Conservation (phyloP, 1,284 basidiomycete genomes). For the Xanthoconium separans region DNA sequence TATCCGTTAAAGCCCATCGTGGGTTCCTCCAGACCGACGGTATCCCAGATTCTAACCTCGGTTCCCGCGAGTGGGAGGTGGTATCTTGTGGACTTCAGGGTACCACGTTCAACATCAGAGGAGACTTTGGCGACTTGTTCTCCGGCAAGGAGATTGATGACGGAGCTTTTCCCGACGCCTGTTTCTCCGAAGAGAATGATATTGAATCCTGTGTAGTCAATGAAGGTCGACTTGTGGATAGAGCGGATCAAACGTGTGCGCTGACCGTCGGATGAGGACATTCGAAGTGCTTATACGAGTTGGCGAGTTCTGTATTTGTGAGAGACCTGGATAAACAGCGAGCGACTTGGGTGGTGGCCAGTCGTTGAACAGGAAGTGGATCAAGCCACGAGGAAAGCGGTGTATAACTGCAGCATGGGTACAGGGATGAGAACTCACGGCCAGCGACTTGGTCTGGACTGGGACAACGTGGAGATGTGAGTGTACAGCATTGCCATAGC, state of each 20-base stretch:
- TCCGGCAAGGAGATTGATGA: constrained; percentile 33
- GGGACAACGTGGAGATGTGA: constrained; percentile 12
- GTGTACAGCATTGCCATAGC: constrained; percentile 13
- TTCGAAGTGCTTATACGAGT: constrained; percentile 1
- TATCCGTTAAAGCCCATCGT: constrained; percentile 28
- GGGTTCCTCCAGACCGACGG: constrained; percentile 42
- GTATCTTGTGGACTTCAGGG: constrained; percentile 26
- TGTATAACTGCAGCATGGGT: constrained; percentile 3
- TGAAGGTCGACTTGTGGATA: neutral
- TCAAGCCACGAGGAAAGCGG: constrained; percentile 7
- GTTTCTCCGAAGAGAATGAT: constrained; percentile 32
- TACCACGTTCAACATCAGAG: constrained; percentile 25
- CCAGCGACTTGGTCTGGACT: constrained; percentile 11
- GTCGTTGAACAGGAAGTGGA: constrained; percentile 6
- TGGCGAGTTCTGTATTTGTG: constrained; percentile 5
- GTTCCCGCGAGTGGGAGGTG: constrained; percentile 9
- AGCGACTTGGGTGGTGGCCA: neutral
- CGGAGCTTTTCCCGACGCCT: constrained; percentile 35
- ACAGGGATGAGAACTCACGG: constrained; percentile 1
- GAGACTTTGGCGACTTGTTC: constrained; percentile 27
- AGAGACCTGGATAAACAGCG: constrained; percentile 1
- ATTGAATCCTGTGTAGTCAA: constrained; percentile 14
- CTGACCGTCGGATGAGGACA: constrained; percentile 23
- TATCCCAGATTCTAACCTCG: constrained; percentile 35
- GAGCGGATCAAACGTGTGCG: neutral